Base-by-base conservation (phyloP, 2,329 filamentous ascomycete species). In the Xylariales sp. region DNA sequence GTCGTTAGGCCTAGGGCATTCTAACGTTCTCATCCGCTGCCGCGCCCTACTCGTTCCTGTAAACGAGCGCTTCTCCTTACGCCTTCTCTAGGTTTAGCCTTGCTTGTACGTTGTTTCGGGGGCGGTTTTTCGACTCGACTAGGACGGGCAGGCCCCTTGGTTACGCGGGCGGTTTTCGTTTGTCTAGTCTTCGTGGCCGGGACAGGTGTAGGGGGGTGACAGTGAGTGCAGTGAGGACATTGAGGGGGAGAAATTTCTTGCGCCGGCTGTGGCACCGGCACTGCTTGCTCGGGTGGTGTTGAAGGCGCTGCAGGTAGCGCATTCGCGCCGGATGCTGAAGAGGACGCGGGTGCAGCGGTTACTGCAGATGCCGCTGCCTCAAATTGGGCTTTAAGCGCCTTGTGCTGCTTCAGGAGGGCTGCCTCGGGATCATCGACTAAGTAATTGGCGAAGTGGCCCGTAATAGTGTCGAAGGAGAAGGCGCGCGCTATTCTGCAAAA, bases 401-500 rank as follows among this genome's bases (percentile, higher is more conserved):
- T 36, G 10, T 4, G 18, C 1, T 54, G 9, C 16, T 9, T 10
- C 8, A 10, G 32, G 34, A 28, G 23, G 23, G 45, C 39, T 6
- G 12, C 18, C 12, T 30, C 14, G 7, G 54, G 41, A 43, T 45
- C 39, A 1, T 50, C n/a, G 7, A 59, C 52, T 18, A 58, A 12
- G n/a, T 58, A 62, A 30, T 57, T 57, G 39, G 14, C 43, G 23
- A 67, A 67, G 23, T 67, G 55, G 18, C 41, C 54, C 8, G 50
- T 7, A 7, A 67, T 45, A n/a, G 45, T 39, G n/a, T 64, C 65
- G 18, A 57, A 67, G 1, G 65, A 59, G 65, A 67, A 67, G 23
- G 59, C 3, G 4, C 34, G 49, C 10, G 36, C 23, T 34, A 64
- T 3, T 16, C 41, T 28, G 2, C 12, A 3, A 30, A 60, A 64